Base-by-base conservation (phyloP, 306 rosid species). In the Coriaria nepalensis region DNA sequence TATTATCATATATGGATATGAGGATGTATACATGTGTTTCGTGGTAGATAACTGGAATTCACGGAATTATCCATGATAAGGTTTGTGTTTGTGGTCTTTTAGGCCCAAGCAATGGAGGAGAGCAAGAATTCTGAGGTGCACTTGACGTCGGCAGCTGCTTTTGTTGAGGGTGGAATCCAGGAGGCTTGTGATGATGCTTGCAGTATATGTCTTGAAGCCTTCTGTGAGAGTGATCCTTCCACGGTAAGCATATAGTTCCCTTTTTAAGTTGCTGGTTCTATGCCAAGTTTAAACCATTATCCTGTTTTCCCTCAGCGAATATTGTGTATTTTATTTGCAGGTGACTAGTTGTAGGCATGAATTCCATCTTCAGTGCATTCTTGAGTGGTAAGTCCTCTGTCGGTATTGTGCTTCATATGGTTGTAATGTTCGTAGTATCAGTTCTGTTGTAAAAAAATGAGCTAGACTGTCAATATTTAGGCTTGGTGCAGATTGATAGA, bases 121-220 rank as follows among this genome's bases (percentile, higher is more conserved):
- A 60, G 57, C 46, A 50, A 59, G 6, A 67, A 53, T 53, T 68
- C 84, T 33, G 93, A 81, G 49, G 82, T 60, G 14, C 95, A 84
- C 74, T 79, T 90, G 82, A 79, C 93, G 29, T 90, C 97, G 10
- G 82, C 95, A 10, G 97, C 71, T 4, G 97, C 97, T 56, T 90
- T 90, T 63, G 97, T 90, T 13, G 95, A 90, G 69, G 97, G 97
- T 40, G 97, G 97, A 66, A 77, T 90, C 46, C 97, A 81, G 75
- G 95, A 90, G 5, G 94, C 95, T 20, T 90, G 93, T 57, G 97
- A 81, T 56, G 95, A 84, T 67, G 67, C 97, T 60, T 90, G 97
- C 69, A 90, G 97, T 62, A 90, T 90, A 62, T 90, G 97, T 55
- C 93, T 90, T 40, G 97, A 90, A 50, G 80, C 53, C 37, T 90